phyloP scores from a whole-genome alignment of 768 basidiomycete genomes.

The Auriscalpium vulgare region DNA sequence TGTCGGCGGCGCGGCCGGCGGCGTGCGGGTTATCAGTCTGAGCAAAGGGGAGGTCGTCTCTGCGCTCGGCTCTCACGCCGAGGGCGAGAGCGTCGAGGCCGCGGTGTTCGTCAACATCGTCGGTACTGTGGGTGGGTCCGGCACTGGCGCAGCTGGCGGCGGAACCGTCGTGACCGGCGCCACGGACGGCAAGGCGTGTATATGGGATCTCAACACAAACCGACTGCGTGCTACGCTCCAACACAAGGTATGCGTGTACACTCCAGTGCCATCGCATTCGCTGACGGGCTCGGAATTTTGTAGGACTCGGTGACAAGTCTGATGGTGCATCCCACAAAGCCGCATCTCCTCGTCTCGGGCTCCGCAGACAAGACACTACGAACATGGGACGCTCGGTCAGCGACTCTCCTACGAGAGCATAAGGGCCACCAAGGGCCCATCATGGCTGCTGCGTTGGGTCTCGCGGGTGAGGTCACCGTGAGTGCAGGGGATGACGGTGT shows the following conservation, averaged over 20 bases:
- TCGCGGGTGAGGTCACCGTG: conserved; percentile 65
- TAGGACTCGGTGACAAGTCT: conserved; percentile 87
- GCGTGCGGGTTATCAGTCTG: conserved; percentile 81
- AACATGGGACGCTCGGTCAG: conserved; percentile 91
- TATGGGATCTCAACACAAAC: conserved; percentile 92
- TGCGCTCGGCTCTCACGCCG: conserved; percentile 73
- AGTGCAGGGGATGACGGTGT: conserved; percentile 89
- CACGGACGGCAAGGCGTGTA: conserved; percentile 89
- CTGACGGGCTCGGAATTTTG: background rate
- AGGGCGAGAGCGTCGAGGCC: conserved; percentile 85
- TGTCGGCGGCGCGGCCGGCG: conserved; percentile 79
- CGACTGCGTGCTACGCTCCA: conserved; percentile 72
- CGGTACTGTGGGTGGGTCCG: conserved; percentile 42
- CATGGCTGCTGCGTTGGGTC: conserved; percentile 64
- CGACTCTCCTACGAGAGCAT: conserved; percentile 68
- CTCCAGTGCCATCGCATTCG: background rate
- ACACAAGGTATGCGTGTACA: conserved; percentile 57
- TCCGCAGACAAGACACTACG: conserved; percentile 82
- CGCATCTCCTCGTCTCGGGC: conserved; percentile 73
- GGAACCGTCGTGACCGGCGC: conserved; percentile 77
- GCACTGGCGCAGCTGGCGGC: conserved; percentile 40
- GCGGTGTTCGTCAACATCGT: conserved; percentile 77
- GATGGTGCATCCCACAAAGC: conserved; percentile 60
- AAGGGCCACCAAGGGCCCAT: conserved; percentile 77
- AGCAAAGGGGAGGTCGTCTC: conserved; percentile 78